Evolutionary conservation across 176 grass and related monocot genomes (phyloP), one percentile per base, ranked within the genome.

Genomic region (Phyllostachys edulis): DNA sequence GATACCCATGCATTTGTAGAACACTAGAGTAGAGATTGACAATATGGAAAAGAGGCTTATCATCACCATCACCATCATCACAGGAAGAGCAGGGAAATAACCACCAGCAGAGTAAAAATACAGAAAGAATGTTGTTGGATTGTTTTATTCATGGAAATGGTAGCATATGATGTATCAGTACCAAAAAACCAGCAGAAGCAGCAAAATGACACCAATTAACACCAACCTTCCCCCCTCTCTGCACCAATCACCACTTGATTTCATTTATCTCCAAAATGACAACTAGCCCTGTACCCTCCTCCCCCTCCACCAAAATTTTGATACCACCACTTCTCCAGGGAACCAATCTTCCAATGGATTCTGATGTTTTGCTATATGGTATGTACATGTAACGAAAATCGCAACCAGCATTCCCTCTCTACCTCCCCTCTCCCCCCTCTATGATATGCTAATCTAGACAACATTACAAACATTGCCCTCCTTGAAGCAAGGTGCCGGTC

Each of bases 121-220:
- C n/a, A 61, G 42, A 66, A 88, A 73, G 85, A 94, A 89, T 75
- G 84, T 90, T 87, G 69, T 92, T 85, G 75, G 71, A 85, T 73
- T 63, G 82, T 83, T 94, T 92, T 94, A 92, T 97, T 93, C 92
- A 92, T 94, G 85, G 77, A 90, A 85, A 89, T 82, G 90, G 81
- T 76, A 92, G 87, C 86, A 87, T 78, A 81, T 95, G 79, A 83
- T 89, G 85, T 85, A 86, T 89, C 83, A 84, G 79, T 79, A 89
- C 82, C 73, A 84, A 50, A 50, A 89, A 77, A 85, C 83, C 89
- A 93, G 82, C 74, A 89, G 61, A 75, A 85, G 73, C 78, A 86
- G 72, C 73, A 78, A 84, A 84, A 77, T 52, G 59, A 71, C 68
- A 80, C 79, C 75, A 60, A 67, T 52, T 66, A 69, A 75, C 80